Evolutionary conservation across 2,329 filamentous ascomycete genomes (phyloP).

Genomic region (Fusarium napiforme): DNA sequence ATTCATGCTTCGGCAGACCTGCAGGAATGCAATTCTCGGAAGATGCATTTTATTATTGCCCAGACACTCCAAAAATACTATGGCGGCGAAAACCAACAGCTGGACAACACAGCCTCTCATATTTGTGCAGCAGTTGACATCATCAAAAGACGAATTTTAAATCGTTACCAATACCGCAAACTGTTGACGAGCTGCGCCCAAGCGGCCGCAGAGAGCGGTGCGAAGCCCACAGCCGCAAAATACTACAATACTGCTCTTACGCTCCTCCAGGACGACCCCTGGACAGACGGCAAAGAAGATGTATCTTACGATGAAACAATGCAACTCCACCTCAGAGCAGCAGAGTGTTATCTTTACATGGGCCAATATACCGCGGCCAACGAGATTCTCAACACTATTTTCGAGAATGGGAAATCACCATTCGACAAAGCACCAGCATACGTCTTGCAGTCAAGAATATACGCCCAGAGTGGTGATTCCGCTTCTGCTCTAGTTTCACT

Average conservation of each 20-base stretch:
- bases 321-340: conserved; percentile 79
- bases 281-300: conserved; percentile 76
- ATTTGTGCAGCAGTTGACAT: conserved; percentile 81
- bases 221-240: conserved; percentile 81
- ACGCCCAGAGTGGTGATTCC: conserved; percentile 78
- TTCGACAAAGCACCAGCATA: conserved; percentile 87
- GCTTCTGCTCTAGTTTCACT: conserved; percentile 75
- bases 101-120: conserved; percentile 82
- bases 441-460: conserved; percentile 83
- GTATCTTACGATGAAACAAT: conserved; percentile 88
- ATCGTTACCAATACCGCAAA: conserved; percentile 75
- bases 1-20: conserved; percentile 78
- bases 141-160: conserved; percentile 72
- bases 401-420: conserved; percentile 74
- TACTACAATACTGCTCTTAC: conserved; percentile 82
- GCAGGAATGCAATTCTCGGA: conserved; percentile 73
- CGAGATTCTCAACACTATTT: conserved; percentile 74
- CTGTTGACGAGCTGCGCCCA: conserved; percentile 83
- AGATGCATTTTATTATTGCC: conserved; percentile 93
- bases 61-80: conserved; percentile 82
- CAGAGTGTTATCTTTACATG: conserved; percentile 86
- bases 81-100: conserved; percentile 66
- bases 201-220: conserved; percentile 82
- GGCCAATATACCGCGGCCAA: conserved; percentile 75
- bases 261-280: conserved; percentile 83